These are phyloP conservation scores for Mycena leptocephala DNA, from an alignment of 768 basidiomycete genomes.

Conservation along the genomic window DNA sequence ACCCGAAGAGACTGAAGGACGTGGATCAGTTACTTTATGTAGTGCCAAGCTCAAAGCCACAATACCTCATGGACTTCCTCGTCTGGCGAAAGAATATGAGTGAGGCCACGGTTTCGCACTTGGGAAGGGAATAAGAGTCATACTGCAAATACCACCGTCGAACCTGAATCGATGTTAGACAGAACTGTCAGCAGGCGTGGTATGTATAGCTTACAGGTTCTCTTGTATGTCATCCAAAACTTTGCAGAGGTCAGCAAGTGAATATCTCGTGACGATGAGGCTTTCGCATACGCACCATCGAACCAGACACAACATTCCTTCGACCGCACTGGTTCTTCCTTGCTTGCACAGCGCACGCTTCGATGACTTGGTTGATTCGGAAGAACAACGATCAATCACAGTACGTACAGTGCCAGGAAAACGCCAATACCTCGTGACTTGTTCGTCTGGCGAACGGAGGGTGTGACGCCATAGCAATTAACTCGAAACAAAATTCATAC, in stretches of 20 bases:
- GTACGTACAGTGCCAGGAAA: no score
- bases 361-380: constrained; percentile 30
- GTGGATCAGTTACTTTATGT: neutral
- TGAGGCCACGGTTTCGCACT: neutral
- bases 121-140: neutral
- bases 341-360: constrained; percentile 43
- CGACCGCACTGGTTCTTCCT: constrained; percentile 33
- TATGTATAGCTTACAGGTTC: constrained; percentile 40
- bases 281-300: constrained; percentile 25
- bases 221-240: constrained; percentile 54
- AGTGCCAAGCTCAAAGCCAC: neutral
- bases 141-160: constrained; percentile 50
- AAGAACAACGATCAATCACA: no score
- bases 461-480: no score
- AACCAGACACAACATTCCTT: constrained; percentile 51
- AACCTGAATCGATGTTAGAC: constrained; percentile 35
- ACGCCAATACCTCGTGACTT: no score
- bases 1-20: constrained; percentile 34
- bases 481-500: no score
- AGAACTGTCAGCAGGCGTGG: neutral
- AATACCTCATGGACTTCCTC: constrained; percentile 50
- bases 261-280: neutral
- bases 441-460: no score
- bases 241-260: no score
- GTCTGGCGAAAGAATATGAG: constrained; percentile 20